phyloP scores from a whole-genome alignment of 163 green algal genomes.

The Chlamydomonas reinhardtii region DNA sequence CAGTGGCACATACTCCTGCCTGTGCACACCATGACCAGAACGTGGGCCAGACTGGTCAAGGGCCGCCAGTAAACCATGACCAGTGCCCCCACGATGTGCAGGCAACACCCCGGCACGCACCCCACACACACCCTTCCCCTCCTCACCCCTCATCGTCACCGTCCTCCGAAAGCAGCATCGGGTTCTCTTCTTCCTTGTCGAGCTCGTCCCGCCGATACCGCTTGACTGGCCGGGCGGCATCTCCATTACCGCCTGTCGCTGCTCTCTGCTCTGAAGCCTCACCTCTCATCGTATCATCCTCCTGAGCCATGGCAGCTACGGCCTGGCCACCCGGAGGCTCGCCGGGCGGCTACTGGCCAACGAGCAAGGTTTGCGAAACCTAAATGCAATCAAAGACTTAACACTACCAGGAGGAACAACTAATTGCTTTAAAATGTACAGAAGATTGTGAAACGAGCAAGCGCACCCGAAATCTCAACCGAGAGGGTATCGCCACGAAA shows the following conservation, averaged over 20 bases:
- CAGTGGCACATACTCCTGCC: constrained; percentile 93
- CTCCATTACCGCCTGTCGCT: not conserved
- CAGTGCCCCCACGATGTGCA: too few relatives aligned
- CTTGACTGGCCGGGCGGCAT: constrained; percentile 33
- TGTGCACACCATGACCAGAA: constrained; percentile 2
- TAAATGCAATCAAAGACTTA: not conserved
- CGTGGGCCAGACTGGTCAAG: constrained; percentile 9
- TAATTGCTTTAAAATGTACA: too few relatives aligned
- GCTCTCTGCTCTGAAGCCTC: not conserved
- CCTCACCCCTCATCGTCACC: constrained; percentile 52
- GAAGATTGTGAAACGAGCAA: too few relatives aligned
- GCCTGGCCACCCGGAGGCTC: constrained; percentile 29
- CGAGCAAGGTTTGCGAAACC: not conserved
- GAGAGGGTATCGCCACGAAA: too few relatives aligned
- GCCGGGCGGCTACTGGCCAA: constrained; percentile 22
- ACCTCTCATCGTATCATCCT: not conserved
- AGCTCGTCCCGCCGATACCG: constrained; percentile 64
- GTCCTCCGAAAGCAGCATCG: constrained; percentile 48
- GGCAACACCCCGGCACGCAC: too few relatives aligned
- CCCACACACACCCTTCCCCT: too few relatives aligned
- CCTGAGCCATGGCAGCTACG: not conserved
- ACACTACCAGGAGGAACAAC: not conserved
- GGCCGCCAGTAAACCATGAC: too few relatives aligned
- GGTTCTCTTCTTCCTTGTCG: constrained; percentile 67
- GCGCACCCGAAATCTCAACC: too few relatives aligned